Evolutionary conservation across 31 red algal genomes (phyloP).

Genomic region (Asparagopsis taxiformis): DNA sequence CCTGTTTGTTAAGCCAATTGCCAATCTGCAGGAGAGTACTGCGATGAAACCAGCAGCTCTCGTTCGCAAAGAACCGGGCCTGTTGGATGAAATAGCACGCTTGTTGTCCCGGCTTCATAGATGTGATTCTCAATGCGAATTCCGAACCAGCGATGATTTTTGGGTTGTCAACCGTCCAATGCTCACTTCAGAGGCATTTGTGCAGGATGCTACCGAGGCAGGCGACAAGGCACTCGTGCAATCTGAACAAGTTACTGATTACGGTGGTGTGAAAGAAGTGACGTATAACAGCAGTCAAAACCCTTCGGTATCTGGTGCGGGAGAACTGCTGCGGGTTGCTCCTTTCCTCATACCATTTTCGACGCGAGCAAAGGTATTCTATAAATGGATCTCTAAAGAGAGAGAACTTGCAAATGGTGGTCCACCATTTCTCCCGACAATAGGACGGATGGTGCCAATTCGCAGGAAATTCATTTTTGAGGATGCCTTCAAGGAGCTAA

Average conservation of each 20-base stretch:
- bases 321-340: conserved; percentile 66
- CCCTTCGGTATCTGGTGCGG: conserved; percentile 43
- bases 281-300: conserved; percentile 5
- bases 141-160: conserved; percentile 52
- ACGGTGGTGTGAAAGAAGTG: conserved; percentile 17
- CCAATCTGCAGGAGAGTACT: not conserved
- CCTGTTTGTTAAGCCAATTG: conserved; percentile 35
- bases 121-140: conserved; percentile 54
- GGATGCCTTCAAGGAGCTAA: conserved; percentile 84
- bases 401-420: conserved; percentile 46
- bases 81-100: conserved; percentile 56
- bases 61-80: conserved; percentile 31
- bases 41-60: not conserved
- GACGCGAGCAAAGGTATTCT: conserved; percentile 75
- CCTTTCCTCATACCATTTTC: conserved; percentile 83
- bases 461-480: conserved; percentile 84
- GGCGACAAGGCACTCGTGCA: conserved; percentile 32
- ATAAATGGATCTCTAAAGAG: conserved; percentile 71
- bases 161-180: conserved; percentile 51
- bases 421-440: conserved; percentile 17
- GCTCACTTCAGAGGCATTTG: conserved; percentile 56
- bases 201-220: conserved; percentile 61
- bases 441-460: conserved; percentile 69
- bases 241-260: conserved; percentile 6
- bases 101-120: conserved; percentile 58